Base-by-base conservation (phyloP, 2,329 filamentous ascomycete species). In the Acrodontium crateriforme region DNA sequence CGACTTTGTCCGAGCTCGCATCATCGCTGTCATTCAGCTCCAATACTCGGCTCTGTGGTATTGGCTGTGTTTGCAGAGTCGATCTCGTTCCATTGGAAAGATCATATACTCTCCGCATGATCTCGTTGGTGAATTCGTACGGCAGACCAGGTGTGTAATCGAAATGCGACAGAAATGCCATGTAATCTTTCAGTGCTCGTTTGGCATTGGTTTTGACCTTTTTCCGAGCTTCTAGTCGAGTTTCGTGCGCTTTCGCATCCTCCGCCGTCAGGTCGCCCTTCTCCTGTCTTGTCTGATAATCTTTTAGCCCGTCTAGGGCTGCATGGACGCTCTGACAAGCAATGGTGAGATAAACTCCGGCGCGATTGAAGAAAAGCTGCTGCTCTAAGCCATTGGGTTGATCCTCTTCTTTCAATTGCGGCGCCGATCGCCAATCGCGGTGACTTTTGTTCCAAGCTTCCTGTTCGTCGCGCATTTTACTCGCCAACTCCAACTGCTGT, bases 61-160 rank as follows among this genome's bases (percentile, higher is more conserved):
- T 17, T 6, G 45, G 38, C n/a, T n/a, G n/a, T 8, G 46, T 46
- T 25, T 50, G 46, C n/a, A n/a, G n/a, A n/a, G n/a, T n/a, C 21
- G 38, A 42, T 31, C 45, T 52, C 34, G 46, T 45, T 18, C 50
- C 62, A 40, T 68, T 59, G 25, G 65, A 64, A 14, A 66, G 62
- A 34, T 66, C 58, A 41, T 71, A 71, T 6, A 78, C 63, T 33
- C 69, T 69, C 23, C 67, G 56, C 29, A 65, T 52, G 36, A 71
- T 70, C 22, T 67, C 64, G 29, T 72, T 67, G 11, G 65, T 67
- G 15, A 71, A 55, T 24, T 72, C 65, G 24, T 68, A 54, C 6
- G 76, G 68, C 22, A 80, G 53, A 26, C 78, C 69, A 0, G 80
- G 78, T 0, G 81, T 79, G 53, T 89, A 89, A 44, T 89, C 78